Evolutionary conservation across 1,139 yeast genomes (phyloP).

Genomic region (Lodderomyces theae): DNA sequence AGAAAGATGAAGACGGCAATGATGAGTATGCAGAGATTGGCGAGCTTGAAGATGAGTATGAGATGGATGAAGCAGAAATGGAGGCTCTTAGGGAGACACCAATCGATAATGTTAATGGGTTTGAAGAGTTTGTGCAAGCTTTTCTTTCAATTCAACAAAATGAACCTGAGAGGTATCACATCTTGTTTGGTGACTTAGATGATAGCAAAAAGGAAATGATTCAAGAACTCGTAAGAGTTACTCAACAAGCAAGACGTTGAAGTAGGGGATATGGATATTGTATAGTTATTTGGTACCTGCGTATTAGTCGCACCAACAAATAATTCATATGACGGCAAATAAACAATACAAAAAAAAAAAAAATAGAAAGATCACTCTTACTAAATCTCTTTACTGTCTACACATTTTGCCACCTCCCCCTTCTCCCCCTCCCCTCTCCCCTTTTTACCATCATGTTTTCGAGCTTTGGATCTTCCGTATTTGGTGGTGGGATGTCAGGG

Average conservation of each 20-base stretch:
- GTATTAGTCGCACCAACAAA: not conserved
- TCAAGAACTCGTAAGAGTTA: slow-evolving; percentile 28
- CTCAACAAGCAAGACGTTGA: slow-evolving; percentile 8
- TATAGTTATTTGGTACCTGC: no score
- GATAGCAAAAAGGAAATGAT: slow-evolving; percentile 35
- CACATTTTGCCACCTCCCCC: not conserved
- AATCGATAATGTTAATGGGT: slow-evolving; percentile 47
- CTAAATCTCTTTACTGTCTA: no score
- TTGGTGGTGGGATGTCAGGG: slow-evolving; percentile 29
- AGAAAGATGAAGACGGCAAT: slow-evolving; percentile 19
- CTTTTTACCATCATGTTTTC: slow-evolving; percentile 33
- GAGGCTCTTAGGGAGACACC: slow-evolving; percentile 56
- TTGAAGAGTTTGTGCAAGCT: slow-evolving; percentile 39
- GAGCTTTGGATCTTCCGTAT: slow-evolving; percentile 42
- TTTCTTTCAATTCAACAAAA: slow-evolving; percentile 31
- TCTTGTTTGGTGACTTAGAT: slow-evolving; percentile 38
- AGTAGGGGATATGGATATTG: not conserved
- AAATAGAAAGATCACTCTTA: not conserved
- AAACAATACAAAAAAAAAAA: not conserved
- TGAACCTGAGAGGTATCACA: slow-evolving; percentile 33
- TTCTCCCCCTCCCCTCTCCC: not conserved
- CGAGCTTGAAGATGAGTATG: slow-evolving; percentile 36
- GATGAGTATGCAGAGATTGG: slow-evolving; percentile 23
- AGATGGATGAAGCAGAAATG: slow-evolving; percentile 51
- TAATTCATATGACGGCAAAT: slow-evolving; percentile 2